Percentiles rank a stretch among this genome's conserved stretches.
Conservation (phyloP, 768 basidiomycete genomes). For the Lentinus tigrinus region DNA sequence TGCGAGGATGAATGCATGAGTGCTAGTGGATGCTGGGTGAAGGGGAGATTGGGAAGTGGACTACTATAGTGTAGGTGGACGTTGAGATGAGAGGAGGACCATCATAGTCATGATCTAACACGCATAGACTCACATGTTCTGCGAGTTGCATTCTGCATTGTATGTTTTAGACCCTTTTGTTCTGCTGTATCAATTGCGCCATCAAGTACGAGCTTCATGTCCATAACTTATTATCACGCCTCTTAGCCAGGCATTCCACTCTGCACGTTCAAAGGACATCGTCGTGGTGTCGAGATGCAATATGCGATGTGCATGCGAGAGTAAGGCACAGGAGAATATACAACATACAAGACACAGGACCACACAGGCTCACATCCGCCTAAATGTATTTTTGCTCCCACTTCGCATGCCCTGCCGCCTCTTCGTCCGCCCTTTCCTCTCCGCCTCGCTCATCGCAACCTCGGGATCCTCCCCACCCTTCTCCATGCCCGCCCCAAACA, state of each 20-base stretch:
- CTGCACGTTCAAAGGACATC: background rate
- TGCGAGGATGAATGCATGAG: background rate
- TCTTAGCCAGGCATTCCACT: too few relatives aligned
- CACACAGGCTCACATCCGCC: constrained; percentile 22
- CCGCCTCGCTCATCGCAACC: constrained; percentile 55
- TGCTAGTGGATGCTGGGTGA: background rate
- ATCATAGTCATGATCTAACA: too few relatives aligned
- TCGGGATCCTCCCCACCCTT: constrained; percentile 57
- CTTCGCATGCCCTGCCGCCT: constrained; percentile 80
- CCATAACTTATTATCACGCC: too few relatives aligned
- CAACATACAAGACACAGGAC: background rate
- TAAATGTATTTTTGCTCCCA: constrained; percentile 86
- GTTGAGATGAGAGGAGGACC: background rate
- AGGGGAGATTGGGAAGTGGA: too few relatives aligned
- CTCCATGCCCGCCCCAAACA: constrained; percentile 89
- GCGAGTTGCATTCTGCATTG: too few relatives aligned
- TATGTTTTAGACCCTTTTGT: too few relatives aligned
- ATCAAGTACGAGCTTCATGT: too few relatives aligned
- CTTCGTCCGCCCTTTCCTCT: constrained; percentile 75
- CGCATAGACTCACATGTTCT: too few relatives aligned
- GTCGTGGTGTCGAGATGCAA: background rate
- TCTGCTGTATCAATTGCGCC: too few relatives aligned
- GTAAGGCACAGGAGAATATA: background rate
- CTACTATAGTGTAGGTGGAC: too few relatives aligned
- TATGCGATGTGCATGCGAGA: too few relatives aligned